Evolutionary conservation across 2,329 filamentous ascomycete species (phyloP), one percentile per base, ranked within the genome.

Genomic region (Pestalotiopsis sp.): DNA sequence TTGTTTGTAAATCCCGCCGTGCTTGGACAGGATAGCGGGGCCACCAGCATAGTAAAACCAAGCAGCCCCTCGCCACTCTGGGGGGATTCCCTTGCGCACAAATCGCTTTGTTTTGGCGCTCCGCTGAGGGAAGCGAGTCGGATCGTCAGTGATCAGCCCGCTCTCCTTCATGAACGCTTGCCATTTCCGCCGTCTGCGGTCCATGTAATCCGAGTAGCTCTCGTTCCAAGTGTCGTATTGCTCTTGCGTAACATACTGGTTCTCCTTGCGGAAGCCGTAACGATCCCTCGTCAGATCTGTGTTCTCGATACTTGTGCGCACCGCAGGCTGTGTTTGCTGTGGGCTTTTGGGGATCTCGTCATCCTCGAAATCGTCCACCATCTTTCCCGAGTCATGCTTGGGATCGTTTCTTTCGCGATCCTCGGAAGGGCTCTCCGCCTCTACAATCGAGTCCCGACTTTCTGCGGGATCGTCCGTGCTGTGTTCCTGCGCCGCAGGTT

Each of bases 31-130:
- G 72, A 94, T 92, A 60, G 91, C 90, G 27, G 94, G 94, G 1
- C 95, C 95, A 23, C 94, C 94, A 12, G 94, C 94, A 78, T 98
- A 98, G 82, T 93, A 98, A 80, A 97, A 98, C 95, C 95, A 98
- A 60, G 95, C 95, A 5, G 93, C 92, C n/a, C 95, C 95, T 75
- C 95, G 90, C 90, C 94, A 97, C 72, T 97, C 94, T 0, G 95
- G 93, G 3, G 95, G 95, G 64, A 98, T 95, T 17, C 95, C 95
- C 80, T 98, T 98, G 65, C 95, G 90, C 63, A 97, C 89, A 77
- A 96, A 98, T 20, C 94, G 88, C 81, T 97, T 97, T 58, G 96
- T 90, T 80, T 97, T 97, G 60, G 91, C 88, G 64, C 90, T 93
- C 66, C 91, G 92, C 1, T 91, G 87, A 0, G 95, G 95, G 73